Evolutionary conservation across 2,329 filamentous ascomycete genomes (phyloP).

Genomic region (Bipolaris zeicola): DNA sequence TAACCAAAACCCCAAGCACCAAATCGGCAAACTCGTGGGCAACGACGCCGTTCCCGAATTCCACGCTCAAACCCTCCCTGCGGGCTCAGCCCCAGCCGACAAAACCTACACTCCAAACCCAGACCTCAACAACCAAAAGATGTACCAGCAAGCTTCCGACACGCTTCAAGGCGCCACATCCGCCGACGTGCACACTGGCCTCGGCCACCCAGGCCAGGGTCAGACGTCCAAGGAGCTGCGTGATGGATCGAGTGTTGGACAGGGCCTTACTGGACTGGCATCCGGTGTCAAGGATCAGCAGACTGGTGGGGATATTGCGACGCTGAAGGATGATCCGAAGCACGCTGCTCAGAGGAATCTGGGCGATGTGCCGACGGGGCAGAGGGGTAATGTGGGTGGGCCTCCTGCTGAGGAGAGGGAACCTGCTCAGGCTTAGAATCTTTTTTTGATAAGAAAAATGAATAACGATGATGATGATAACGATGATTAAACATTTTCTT

Average conservation of each 20-base stretch:
- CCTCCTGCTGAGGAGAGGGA: slow-evolving; percentile 44
- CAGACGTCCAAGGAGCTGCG: slow-evolving; percentile 58
- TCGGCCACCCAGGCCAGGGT: slow-evolving; percentile 59
- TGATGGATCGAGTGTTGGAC: slow-evolving; percentile 52
- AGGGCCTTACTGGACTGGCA: slow-evolving; percentile 54
- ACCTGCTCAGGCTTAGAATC: slow-evolving; percentile 31
- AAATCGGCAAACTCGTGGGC: slow-evolving; percentile 63
- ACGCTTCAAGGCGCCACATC: slow-evolving; percentile 61
- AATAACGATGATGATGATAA: not conserved
- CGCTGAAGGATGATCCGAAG: slow-evolving; percentile 41
- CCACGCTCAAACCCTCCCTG: slow-evolving; percentile 63
- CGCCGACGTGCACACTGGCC: slow-evolving; percentile 58
- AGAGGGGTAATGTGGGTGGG: slow-evolving; percentile 40
- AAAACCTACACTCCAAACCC: slow-evolving; percentile 55
- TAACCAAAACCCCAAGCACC: slow-evolving; percentile 61
- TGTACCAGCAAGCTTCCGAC: slow-evolving; percentile 51
- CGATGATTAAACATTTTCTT: too few species aligned
- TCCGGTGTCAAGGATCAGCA: slow-evolving; percentile 21
- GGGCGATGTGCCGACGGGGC: slow-evolving; percentile 44
- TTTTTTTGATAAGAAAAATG: not conserved
- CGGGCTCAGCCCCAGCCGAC: slow-evolving; percentile 66
- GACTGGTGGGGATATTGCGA: slow-evolving; percentile 15
- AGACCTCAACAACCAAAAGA: slow-evolving; percentile 51
- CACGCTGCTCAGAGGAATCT: slow-evolving; percentile 48
- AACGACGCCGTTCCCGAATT: slow-evolving; percentile 68